These are phyloP conservation scores for Ogataea ramenticola DNA, from an alignment of 805 yeast genomes.

Conservation along the genomic window DNA sequence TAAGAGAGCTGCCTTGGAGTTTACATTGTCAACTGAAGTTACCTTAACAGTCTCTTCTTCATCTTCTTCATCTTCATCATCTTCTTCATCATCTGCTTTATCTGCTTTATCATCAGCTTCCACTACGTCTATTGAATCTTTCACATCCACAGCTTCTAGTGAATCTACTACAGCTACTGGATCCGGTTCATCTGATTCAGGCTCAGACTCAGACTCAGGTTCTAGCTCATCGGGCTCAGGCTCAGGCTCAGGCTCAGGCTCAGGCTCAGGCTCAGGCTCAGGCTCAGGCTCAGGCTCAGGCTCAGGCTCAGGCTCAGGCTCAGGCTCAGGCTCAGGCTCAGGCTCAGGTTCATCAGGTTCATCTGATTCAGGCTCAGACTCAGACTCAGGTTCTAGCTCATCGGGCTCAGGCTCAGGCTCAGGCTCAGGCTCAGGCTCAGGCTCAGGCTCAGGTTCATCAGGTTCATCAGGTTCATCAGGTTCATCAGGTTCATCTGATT, in stretches of 20 bases:
- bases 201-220: not conserved
- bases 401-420: too few relatives aligned
- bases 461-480: too few relatives aligned
- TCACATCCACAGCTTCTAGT: not conserved
- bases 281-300: not conserved
- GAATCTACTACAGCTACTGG: too few relatives aligned
- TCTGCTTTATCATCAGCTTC: too few relatives aligned
- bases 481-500: not conserved
- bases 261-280: not conserved
- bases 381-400: not conserved
- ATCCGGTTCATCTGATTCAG: not conserved
- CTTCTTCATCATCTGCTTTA: too few relatives aligned
- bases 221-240: slow-evolving; percentile 1
- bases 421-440: too few relatives aligned
- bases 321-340: not conserved
- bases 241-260: not conserved
- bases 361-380: not conserved
- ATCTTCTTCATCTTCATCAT: not conserved
- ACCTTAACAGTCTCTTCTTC: not conserved
- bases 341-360: not conserved
- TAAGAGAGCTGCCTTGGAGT: not conserved
- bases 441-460: too few relatives aligned
- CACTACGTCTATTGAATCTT: not conserved
- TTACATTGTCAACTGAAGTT: not conserved
- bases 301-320: not conserved